Evolutionary conservation across 2,329 filamentous ascomycete species (phyloP), one percentile per base, ranked within the genome.

Genomic region (Cadophora sp.): DNA sequence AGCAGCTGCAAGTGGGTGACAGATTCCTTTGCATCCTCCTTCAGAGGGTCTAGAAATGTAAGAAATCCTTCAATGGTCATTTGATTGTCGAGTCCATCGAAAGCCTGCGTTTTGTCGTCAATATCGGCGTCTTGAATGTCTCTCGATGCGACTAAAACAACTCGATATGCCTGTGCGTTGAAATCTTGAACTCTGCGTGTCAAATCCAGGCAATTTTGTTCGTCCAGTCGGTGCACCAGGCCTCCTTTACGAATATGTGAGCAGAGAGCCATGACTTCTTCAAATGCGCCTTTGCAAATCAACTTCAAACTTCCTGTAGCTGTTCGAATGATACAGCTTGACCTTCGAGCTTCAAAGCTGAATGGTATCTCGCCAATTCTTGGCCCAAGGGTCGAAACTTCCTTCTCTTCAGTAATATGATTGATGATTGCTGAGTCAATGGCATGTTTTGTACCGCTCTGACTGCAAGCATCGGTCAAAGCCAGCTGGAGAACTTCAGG

Each of bases 21-120:
- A n/a, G 67, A 69, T 14, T 27, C 41, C 16, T 60, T 66, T 1
- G 67, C 67, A 43, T 68, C 64, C 33, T 59, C 64, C 53, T 68
- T 66, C 20, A 62, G 60, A 13, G 67, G 59, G 45, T 68, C 67
- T 3, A 66, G 64, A 53, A 68, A 66, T 6, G 64, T 68, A 5
- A 68, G 64, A 24, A 68, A 39, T 5, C 64, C 67, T 56, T 68
- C 64, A 8, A 61, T 39, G 18, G 48, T 68, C 67, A 66, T 66
- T 20, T 53, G 36, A 11, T 36, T 22, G 36, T 68, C 64, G 2
- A 60, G 39, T 27, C 64, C 60, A 47, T 59, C 48, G 45, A 60
- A 61, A 16, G 27, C 22, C n/a, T 18, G 11, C 5, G n/a, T 20
- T 5, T 48, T 36, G 4, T 53, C 50, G 20, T 24, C 45, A 7